phyloP scores from a whole-genome alignment of 352 stramenopile species.

The Elongisporangium undulatum region DNA sequence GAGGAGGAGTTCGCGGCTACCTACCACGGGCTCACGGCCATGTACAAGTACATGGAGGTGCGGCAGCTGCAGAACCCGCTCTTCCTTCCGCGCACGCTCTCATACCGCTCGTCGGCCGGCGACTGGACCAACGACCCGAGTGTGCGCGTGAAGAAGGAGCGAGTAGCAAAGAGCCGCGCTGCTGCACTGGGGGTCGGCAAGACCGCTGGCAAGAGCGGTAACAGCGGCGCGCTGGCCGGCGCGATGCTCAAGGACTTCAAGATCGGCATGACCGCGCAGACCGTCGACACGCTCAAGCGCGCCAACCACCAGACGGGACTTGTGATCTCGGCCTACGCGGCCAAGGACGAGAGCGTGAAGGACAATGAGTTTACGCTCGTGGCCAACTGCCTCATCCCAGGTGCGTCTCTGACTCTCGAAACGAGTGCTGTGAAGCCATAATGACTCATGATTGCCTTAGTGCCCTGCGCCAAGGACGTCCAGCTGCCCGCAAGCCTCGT shows the following conservation, averaged over 20 bases:
- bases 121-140: conserved; percentile 6
- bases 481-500: conserved; percentile 41
- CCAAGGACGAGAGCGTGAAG: conserved; percentile 32
- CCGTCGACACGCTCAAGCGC: conserved; percentile 52
- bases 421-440: not conserved
- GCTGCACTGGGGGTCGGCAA: not conserved
- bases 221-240: conserved; percentile 7
- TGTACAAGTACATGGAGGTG: conserved; percentile 83
- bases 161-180: not conserved
- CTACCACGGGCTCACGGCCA: conserved; percentile 67
- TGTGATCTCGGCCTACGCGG: conserved; percentile 48
- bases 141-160: conserved; percentile 8
- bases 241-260: conserved; percentile 53
- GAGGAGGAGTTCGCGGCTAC: conserved; percentile 77
- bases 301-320: conserved; percentile 51
- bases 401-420: conserved; percentile 11
- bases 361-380: conserved; percentile 58
- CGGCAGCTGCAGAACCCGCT: conserved; percentile 65
- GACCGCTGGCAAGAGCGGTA: conserved; percentile 12
- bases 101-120: conserved; percentile 49
- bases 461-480: conserved; percentile 60
- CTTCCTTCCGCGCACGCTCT: conserved; percentile 74
- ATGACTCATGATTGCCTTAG: conserved; percentile 7
- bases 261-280: conserved; percentile 63
- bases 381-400: conserved; percentile 56